Percentiles rank a stretch among this genome's conserved stretches.
Conservation (phyloP, 306 rosid genomes). For the Purshia tridentata region DNA sequence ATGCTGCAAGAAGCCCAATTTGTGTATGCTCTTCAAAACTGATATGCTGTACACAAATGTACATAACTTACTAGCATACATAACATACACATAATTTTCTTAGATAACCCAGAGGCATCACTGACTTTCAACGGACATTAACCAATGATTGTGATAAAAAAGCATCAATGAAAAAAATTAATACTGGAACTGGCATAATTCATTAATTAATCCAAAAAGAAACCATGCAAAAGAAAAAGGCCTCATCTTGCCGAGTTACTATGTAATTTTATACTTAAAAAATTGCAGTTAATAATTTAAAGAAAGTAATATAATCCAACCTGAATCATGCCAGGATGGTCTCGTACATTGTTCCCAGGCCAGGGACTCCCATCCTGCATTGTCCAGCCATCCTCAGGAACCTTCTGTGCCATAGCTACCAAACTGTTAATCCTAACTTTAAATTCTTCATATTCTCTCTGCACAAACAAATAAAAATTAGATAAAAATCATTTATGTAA, state of each 20-base stretch:
- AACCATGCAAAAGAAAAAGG: background rate
- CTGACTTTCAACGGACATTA: background rate
- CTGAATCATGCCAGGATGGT: constrained; percentile 99
- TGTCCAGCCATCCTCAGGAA: constrained; percentile 99
- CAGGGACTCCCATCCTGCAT: constrained; percentile 99
- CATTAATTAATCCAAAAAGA: background rate
- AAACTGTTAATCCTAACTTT: constrained; percentile 81
- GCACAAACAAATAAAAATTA: constrained; percentile 17
- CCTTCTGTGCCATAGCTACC: constrained; percentile 88
- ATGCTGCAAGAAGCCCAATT: constrained; percentile 9
- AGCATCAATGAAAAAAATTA: background rate
- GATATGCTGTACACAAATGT: background rate
- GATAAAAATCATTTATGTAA: constrained; percentile 6
- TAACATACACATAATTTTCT: background rate
- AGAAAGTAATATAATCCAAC: constrained; percentile 37
- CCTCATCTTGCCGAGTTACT: background rate
- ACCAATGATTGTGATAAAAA: background rate
- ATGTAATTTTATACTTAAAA: background rate
- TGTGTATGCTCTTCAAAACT: background rate
- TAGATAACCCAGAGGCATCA: background rate
- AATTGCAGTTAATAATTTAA: constrained; percentile 1
- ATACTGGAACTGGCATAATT: background rate
- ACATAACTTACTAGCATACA: background rate
- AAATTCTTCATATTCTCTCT: constrained; percentile 97
- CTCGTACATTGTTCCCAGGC: constrained; percentile 96